Percentiles rank a stretch among this genome's conserved stretches.
These are phyloP conservation scores for Ceratobasidium sp. DNA, from an alignment of 1,284 basidiomycete genomes.

Conservation along the genomic window DNA sequence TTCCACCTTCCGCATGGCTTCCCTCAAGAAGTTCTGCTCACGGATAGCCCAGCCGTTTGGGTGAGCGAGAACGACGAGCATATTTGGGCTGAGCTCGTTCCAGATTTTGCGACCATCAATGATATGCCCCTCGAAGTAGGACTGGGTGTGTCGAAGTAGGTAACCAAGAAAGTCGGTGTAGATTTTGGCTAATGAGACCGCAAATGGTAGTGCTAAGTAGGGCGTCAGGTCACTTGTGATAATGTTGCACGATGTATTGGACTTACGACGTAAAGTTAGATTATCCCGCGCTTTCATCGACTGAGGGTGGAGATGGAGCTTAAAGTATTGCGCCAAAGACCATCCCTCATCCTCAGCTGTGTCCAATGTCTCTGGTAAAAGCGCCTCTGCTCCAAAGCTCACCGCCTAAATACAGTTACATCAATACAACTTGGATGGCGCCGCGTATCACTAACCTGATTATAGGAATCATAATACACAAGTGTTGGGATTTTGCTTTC, in stretches of 20 bases:
- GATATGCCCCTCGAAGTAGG: conserved; percentile 23
- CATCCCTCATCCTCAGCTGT: background rate
- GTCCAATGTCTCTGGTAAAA: conserved; percentile 1
- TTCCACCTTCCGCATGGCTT: conserved; percentile 10
- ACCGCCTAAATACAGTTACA: background rate
- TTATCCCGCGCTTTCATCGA: background rate
- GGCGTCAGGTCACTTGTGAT: background rate
- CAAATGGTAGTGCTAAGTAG: conserved; percentile 17
- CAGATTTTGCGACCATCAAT: conserved; percentile 27
- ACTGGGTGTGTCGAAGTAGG: conserved; percentile 33
- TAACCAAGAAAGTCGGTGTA: conserved; percentile 41
- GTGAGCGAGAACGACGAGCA: conserved; percentile 31
- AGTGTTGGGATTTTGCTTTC: background rate
- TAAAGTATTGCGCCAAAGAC: conserved; percentile 3
- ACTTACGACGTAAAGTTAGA: background rate
- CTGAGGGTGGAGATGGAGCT: conserved; percentile 12
- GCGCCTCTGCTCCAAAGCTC: conserved; percentile 18
- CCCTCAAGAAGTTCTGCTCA: conserved; percentile 42
- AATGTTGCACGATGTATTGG: no score
- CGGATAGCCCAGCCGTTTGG: conserved; percentile 44
- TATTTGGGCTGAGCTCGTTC: background rate
- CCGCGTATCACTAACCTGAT: background rate
- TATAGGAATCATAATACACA: conserved; percentile 1
- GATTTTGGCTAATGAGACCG: background rate
- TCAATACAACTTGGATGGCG: background rate